phyloP scores from a whole-genome alignment of 768 basidiomycete genomes.

The Exidia glandulosa region DNA sequence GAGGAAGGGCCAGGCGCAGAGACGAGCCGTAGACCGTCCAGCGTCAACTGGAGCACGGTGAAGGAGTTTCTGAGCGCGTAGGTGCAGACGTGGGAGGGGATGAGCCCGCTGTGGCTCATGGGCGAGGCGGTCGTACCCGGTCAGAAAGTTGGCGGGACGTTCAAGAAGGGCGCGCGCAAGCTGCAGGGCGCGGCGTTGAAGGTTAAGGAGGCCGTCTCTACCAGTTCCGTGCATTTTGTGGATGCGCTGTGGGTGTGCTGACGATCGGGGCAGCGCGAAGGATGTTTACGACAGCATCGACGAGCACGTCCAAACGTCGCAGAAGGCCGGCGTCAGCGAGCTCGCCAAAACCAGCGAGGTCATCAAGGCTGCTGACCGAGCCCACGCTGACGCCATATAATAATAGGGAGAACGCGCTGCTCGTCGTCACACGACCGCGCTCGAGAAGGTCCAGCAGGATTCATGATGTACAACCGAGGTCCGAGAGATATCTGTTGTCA shows the following conservation, averaged over 20 bases:
- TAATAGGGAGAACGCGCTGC: slow-evolving; percentile 2
- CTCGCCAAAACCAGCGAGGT: slow-evolving; percentile 7
- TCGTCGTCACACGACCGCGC: slow-evolving; percentile 10
- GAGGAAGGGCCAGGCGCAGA: no score
- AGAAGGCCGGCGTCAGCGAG: slow-evolving; percentile 1
- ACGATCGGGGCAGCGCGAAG: neutral
- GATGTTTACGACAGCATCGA: slow-evolving; percentile 7
- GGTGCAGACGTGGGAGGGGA: slow-evolving; percentile 8
- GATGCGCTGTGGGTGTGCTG: neutral
- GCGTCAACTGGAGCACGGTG: neutral
- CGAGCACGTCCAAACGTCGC: slow-evolving; percentile 6
- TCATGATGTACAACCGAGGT: no score
- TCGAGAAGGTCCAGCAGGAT: slow-evolving; percentile 6
- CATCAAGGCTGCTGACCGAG: slow-evolving; percentile 9
- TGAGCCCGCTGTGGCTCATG: slow-evolving; percentile 9
- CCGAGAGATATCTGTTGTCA: no score
- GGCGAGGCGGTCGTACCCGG: slow-evolving; percentile 9
- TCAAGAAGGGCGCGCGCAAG: slow-evolving; percentile 8
- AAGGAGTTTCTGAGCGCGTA: neutral
- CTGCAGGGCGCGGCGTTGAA: slow-evolving; percentile 8
- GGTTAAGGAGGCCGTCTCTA: slow-evolving; percentile 4
- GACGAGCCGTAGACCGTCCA: no score
- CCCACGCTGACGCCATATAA: neutral
- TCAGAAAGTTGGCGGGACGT: slow-evolving; percentile 8
- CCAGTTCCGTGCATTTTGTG: neutral